Percentiles rank a stretch among this genome's conserved stretches.
phyloP scores from a whole-genome alignment of 2,329 filamentous ascomycete species.

The Passalora sequoiae region DNA sequence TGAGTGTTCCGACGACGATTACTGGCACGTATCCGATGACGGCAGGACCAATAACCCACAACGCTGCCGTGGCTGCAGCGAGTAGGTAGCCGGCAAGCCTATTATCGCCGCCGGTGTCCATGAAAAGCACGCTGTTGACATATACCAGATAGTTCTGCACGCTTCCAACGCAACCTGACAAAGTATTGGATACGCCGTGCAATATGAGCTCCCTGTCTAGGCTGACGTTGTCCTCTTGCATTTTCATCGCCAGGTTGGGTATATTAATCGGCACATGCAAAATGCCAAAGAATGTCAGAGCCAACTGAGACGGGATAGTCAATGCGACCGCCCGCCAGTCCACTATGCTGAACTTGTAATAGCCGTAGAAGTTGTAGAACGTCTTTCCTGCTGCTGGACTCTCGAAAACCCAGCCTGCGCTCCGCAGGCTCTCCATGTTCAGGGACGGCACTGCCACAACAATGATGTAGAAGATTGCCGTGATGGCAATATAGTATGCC shows the following conservation, averaged over 20 bases:
- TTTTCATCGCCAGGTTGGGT: slow-evolving; percentile 82
- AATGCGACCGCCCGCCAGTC: slow-evolving; percentile 78
- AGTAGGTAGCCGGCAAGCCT: slow-evolving; percentile 81
- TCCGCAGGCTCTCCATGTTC: slow-evolving; percentile 61
- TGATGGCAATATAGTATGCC: slow-evolving; percentile 75
- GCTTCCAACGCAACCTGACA: slow-evolving; percentile 81
- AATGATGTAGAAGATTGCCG: slow-evolving; percentile 70
- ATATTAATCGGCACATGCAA: slow-evolving; percentile 98
- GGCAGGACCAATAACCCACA: slow-evolving; percentile 79
- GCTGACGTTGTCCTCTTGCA: slow-evolving; percentile 85
- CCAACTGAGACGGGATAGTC: slow-evolving; percentile 90
- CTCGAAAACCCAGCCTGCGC: slow-evolving; percentile 84
- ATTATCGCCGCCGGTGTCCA: slow-evolving; percentile 82
- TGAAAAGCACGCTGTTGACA: slow-evolving; percentile 95
- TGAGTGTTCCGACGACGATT: slow-evolving; percentile 92
- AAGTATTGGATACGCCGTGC: slow-evolving; percentile 85
- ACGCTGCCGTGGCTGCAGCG: slow-evolving; percentile 69
- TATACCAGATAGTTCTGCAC: slow-evolving; percentile 97
- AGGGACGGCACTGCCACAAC: slow-evolving; percentile 65
- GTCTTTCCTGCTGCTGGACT: slow-evolving; percentile 78
- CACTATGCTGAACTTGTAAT: slow-evolving; percentile 64
- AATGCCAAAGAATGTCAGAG: slow-evolving; percentile 93
- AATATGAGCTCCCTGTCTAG: slow-evolving; percentile 87
- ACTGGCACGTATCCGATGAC: slow-evolving; percentile 93
- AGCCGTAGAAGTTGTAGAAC: slow-evolving; percentile 96